Percentiles rank a stretch among this genome's conserved stretches.
These are phyloP conservation scores for Francoa sonchifolia DNA, from an alignment of 441 rosid species.

Conservation along the genomic window DNA sequence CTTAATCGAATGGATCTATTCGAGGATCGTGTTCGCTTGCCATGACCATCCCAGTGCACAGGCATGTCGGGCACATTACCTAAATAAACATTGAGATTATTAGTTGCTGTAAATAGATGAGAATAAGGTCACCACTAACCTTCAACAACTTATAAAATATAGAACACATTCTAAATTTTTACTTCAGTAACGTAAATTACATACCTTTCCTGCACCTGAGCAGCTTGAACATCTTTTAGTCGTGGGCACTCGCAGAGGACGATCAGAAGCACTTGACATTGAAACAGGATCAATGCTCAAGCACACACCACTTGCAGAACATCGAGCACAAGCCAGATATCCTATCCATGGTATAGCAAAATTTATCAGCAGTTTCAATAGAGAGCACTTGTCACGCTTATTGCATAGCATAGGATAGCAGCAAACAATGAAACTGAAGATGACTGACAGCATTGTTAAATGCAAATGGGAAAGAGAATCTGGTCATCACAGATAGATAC, in stretches of 20 bases:
- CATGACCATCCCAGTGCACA: slow-evolving; percentile 69
- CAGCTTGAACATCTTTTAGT: slow-evolving; percentile 66
- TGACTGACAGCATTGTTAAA: not conserved
- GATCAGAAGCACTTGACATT: slow-evolving; percentile 31
- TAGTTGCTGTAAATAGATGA: no score
- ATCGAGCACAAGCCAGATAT: slow-evolving; percentile 87
- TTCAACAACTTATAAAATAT: no score
- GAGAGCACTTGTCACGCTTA: no score
- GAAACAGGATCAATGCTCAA: slow-evolving; percentile 49
- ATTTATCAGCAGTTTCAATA: no score
- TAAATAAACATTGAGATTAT: slow-evolving; percentile 11
- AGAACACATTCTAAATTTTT: no score
- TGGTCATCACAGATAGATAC: slow-evolving; percentile 4
- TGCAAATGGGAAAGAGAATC: slow-evolving; percentile 1
- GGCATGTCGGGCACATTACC: slow-evolving; percentile 81
- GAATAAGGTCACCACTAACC: no score
- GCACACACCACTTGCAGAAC: slow-evolving; percentile 74
- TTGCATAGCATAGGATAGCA: slow-evolving; percentile 3
- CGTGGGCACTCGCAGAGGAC: slow-evolving; percentile 41
- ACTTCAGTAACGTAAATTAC: not conserved
- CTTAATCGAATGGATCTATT: slow-evolving; percentile 52
- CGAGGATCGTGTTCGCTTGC: slow-evolving; percentile 67
- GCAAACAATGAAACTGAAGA: not conserved
- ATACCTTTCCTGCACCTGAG: slow-evolving; percentile 94
- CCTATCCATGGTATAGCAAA: slow-evolving; percentile 29